A percentile compares a stretch with the other conserved stretches of the same genome.
phyloP scores from a whole-genome alignment of 2,329 filamentous ascomycete species.

The Ceratocystis colombiana region DNA sequence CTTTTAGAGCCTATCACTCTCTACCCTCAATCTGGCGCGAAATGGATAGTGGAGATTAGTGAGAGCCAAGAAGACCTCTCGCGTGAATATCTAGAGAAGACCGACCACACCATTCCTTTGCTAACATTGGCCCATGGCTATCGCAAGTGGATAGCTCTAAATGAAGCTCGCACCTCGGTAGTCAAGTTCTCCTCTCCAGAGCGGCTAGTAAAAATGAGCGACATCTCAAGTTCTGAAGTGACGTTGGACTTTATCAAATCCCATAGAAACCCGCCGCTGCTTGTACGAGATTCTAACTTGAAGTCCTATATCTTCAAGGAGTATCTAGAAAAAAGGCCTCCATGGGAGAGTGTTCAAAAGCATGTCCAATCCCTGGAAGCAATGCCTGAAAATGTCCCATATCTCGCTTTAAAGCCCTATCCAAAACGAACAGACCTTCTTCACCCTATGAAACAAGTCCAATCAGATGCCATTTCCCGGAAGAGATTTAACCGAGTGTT shows the following conservation, averaged over 20 bases:
- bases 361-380: constrained; percentile 34
- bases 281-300: constrained; percentile 28
- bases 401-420: constrained; percentile 42
- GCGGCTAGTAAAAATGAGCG: neutral
- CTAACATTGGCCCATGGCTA: constrained; percentile 20
- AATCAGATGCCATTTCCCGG: constrained; percentile 29
- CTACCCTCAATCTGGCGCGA: constrained; percentile 34
- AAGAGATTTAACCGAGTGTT: constrained; percentile 40
- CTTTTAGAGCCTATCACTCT: constrained; percentile 34
- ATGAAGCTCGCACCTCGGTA: neutral
- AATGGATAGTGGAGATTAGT: constrained; percentile 35
- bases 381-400: constrained; percentile 38
- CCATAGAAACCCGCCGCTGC: constrained; percentile 21
- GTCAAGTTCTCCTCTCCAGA: constrained; percentile 16
- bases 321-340: constrained; percentile 40
- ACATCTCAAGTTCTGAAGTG: constrained; percentile 13
- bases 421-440: constrained; percentile 52
- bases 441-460: constrained; percentile 33
- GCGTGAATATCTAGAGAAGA: constrained; percentile 27
- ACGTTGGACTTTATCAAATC: constrained; percentile 28
- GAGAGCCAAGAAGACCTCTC: neutral
- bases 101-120: constrained; percentile 28
- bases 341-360: constrained; percentile 33
- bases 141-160: neutral
- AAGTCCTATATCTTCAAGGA: constrained; percentile 37